phyloP scores from a whole-genome alignment of 164 flowering plant genomes.

The Vitis riparia region DNA sequence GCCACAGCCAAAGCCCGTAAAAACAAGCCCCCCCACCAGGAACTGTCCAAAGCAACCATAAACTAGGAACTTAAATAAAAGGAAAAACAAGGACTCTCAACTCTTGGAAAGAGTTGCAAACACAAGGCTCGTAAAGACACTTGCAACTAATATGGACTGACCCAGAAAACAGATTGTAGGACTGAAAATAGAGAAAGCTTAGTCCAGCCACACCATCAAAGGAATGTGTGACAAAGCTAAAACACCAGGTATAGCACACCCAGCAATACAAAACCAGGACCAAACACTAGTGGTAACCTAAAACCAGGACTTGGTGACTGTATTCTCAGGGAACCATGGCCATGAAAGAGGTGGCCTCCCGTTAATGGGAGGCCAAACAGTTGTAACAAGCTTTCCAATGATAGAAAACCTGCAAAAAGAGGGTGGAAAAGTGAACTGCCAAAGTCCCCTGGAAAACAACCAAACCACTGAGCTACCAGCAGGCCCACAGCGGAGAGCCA shows the following conservation, averaged over 20 bases:
- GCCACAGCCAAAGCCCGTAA: slow-evolving; percentile 41
- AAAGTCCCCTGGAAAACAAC: slow-evolving; percentile 45
- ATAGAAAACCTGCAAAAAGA: slow-evolving; percentile 41
- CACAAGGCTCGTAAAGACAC: background rate
- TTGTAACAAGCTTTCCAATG: slow-evolving; percentile 27
- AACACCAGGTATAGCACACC: slow-evolving; percentile 20
- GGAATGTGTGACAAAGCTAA: slow-evolving; percentile 20
- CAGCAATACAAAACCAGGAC: slow-evolving; percentile 9
- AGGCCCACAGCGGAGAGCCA: slow-evolving; percentile 16
- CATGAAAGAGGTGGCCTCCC: slow-evolving; percentile 27
- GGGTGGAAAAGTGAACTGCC: slow-evolving; percentile 14
- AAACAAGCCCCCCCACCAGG: slow-evolving; percentile 19
- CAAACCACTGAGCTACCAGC: slow-evolving; percentile 21
- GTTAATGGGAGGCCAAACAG: slow-evolving; percentile 14
- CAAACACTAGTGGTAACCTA: background rate
- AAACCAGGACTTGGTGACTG: slow-evolving; percentile 26
- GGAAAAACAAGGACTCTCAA: background rate
- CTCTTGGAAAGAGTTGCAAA: background rate
- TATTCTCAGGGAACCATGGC: slow-evolving; percentile 40
- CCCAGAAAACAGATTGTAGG: slow-evolving; percentile 17
- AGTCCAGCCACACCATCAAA: slow-evolving; percentile 3
- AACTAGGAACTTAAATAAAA: background rate
- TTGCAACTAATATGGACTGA: background rate
- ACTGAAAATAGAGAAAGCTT: slow-evolving; percentile 18
- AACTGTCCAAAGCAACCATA: slow-evolving; percentile 29